These are phyloP conservation scores for Curvularia verruculosa DNA, from an alignment of 2,329 filamentous ascomycete species.

Conservation along the genomic window DNA sequence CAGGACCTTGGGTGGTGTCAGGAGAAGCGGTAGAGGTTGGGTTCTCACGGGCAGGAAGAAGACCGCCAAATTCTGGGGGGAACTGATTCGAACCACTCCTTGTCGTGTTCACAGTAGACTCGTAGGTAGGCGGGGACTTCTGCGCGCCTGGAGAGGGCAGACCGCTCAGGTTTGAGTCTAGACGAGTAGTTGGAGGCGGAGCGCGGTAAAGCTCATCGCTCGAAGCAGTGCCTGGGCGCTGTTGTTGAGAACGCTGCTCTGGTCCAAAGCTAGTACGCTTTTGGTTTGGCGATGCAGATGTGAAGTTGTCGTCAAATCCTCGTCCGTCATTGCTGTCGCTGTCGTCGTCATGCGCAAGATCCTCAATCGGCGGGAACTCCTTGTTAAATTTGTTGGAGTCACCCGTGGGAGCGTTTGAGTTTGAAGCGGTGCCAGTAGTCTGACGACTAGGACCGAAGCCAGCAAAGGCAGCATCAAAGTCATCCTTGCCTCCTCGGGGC, in stretches of 20 bases:
- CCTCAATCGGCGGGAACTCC: conserved; percentile 94
- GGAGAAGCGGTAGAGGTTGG: conserved; percentile 53
- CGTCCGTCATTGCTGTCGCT: conserved; percentile 71
- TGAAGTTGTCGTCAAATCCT: conserved; percentile 94
- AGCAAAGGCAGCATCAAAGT: conserved; percentile 85
- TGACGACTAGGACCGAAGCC: conserved; percentile 67
- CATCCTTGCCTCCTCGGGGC: conserved; percentile 65
- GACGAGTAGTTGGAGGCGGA: conserved; percentile 44
- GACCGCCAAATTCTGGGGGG: conserved; percentile 61
- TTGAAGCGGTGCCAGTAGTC: conserved; percentile 50
- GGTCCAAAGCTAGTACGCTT: conserved; percentile 37
- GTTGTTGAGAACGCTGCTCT: conserved; percentile 33
- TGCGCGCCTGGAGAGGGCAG: conserved; percentile 63
- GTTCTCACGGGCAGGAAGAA: conserved; percentile 62
- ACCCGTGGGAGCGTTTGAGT: conserved; percentile 36
- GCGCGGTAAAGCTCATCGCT: conserved; percentile 41
- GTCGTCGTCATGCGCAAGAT: conserved; percentile 81
- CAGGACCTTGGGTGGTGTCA: conserved; percentile 45
- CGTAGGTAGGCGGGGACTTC: conserved; percentile 64
- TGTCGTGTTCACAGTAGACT: conserved; percentile 51
- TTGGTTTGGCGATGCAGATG: conserved; percentile 61
- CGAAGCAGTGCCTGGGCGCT: conserved; percentile 36
- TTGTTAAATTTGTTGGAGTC: conserved; percentile 63
- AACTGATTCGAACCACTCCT: conserved; percentile 54
- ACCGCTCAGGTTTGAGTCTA: conserved; percentile 45